Evolutionary conservation across 2,329 filamentous ascomycete genomes (phyloP).

Genomic region (Aspergillus viridinutans): DNA sequence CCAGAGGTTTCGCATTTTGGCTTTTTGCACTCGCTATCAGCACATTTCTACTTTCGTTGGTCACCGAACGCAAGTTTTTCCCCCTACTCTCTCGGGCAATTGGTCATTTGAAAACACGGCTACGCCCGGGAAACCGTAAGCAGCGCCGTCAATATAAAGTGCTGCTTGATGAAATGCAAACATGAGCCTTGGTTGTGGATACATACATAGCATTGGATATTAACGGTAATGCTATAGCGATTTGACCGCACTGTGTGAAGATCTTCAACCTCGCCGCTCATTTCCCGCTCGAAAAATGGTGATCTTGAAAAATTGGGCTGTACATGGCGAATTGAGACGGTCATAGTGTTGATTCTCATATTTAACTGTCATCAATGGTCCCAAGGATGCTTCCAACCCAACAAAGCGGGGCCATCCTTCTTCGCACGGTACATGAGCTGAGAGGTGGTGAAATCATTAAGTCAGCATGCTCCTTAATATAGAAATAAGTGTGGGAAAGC

Average conservation of each 20-base stretch:
- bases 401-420: slow-evolving; percentile 85
- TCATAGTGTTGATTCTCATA: background rate
- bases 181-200: background rate
- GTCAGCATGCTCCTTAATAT: slow-evolving; percentile 13
- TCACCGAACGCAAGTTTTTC: slow-evolving; percentile 68
- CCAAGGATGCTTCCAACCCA: slow-evolving; percentile 97
- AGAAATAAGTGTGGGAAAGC: background rate
- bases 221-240: background rate
- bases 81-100: slow-evolving; percentile 63
- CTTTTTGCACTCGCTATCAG: slow-evolving; percentile 65
- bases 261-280: background rate
- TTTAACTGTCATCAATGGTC: slow-evolving; percentile 62
- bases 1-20: slow-evolving; percentile 66
- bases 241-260: background rate
- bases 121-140: slow-evolving; percentile 61
- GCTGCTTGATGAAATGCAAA: slow-evolving; percentile 63
- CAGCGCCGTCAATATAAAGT: slow-evolving; percentile 85
- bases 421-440: slow-evolving; percentile 95
- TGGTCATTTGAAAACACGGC: slow-evolving; percentile 55
- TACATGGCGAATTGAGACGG: slow-evolving; percentile 1
- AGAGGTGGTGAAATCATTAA: background rate
- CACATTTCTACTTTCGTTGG: slow-evolving; percentile 67
- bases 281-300: background rate
- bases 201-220: background rate
- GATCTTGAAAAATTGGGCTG: background rate